A percentile compares a stretch with the other conserved stretches of the same genome.
Evolutionary conservation across 2,329 filamentous ascomycete species (phyloP).

Genomic region (Sarocladiaceae sp.): DNA sequence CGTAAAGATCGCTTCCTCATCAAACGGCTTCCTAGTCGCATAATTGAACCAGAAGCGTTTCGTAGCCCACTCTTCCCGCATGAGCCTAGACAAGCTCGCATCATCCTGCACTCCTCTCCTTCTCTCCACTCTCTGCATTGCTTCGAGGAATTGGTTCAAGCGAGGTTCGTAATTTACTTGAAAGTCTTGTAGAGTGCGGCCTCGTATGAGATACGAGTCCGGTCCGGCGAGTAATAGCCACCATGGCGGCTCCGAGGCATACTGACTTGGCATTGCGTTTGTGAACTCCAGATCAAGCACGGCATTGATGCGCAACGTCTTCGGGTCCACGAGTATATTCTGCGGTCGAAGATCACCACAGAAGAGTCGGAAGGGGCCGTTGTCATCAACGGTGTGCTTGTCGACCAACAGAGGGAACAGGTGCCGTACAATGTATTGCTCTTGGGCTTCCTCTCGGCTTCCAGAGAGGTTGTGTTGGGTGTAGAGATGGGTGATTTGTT

Average conservation of each 20-base stretch:
- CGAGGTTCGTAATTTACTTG: too few relatives aligned
- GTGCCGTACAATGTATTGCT: too few relatives aligned
- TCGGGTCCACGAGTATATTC: slow-evolving; percentile 32
- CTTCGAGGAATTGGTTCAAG: too few relatives aligned
- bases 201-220: slow-evolving; percentile 17
- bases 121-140: too few relatives aligned
- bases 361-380: slow-evolving; percentile 30
- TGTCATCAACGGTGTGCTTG: slow-evolving; percentile 18
- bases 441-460: too few relatives aligned
- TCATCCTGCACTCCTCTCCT: too few relatives aligned
- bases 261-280: slow-evolving; percentile 33
- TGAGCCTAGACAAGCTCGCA: slow-evolving; percentile 17
- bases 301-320: slow-evolving; percentile 28
- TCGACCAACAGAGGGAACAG: too few relatives aligned
- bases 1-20: too few relatives aligned
- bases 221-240: slow-evolving; percentile 27
- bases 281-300: slow-evolving; percentile 35
- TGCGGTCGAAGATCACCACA: slow-evolving; percentile 31
- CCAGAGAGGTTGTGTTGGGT: too few relatives aligned
- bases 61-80: slow-evolving; percentile 28
- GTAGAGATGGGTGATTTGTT: too few relatives aligned
- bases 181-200: too few relatives aligned
- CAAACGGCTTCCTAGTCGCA: slow-evolving; percentile 26
- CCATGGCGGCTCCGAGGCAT: slow-evolving; percentile 30
- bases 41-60: slow-evolving; percentile 31